Evolutionary conservation across 1,284 basidiomycete species (phyloP).

Genomic region (Puccinia horiana): DNA sequence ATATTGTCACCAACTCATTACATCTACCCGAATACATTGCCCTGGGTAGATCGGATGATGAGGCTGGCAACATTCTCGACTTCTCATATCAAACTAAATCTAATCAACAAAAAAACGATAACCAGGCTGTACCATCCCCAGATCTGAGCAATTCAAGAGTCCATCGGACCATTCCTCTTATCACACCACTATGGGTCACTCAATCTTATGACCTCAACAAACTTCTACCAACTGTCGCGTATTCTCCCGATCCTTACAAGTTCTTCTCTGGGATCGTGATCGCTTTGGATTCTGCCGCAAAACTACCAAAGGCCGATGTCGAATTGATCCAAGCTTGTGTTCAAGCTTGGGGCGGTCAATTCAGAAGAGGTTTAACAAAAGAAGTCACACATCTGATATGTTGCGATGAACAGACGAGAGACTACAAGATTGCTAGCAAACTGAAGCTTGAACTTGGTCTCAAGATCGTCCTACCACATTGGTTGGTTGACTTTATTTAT

Average conservation of each 20-base stretch:
- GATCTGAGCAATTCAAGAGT: background rate
- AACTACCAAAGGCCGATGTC: conserved; percentile 18
- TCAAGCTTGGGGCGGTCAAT: conserved; percentile 35
- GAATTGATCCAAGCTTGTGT: conserved; percentile 35
- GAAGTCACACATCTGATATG: conserved; percentile 36
- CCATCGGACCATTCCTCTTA: conserved; percentile 20
- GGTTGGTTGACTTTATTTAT: conserved; percentile 11
- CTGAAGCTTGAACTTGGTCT: conserved; percentile 2
- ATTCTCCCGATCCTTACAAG: conserved; percentile 33
- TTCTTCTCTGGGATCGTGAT: conserved; percentile 40
- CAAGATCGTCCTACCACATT: conserved; percentile 46
- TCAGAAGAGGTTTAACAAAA: background rate
- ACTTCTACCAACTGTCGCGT: background rate
- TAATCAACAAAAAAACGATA: background rate
- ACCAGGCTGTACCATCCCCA: no score
- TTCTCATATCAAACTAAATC: conserved; percentile 4
- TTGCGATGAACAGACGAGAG: background rate
- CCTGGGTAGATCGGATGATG: conserved; percentile 1
- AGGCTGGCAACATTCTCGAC: conserved; percentile 9
- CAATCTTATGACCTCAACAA: conserved; percentile 34
- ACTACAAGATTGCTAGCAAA: conserved; percentile 10
- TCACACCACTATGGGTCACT: conserved; percentile 43
- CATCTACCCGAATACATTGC: conserved; percentile 31
- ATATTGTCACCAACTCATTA: conserved; percentile 37
- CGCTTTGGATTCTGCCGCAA: conserved; percentile 14